Conservation (phyloP, 2,329 filamentous ascomycete species). For the Apiospora marii region DNA sequence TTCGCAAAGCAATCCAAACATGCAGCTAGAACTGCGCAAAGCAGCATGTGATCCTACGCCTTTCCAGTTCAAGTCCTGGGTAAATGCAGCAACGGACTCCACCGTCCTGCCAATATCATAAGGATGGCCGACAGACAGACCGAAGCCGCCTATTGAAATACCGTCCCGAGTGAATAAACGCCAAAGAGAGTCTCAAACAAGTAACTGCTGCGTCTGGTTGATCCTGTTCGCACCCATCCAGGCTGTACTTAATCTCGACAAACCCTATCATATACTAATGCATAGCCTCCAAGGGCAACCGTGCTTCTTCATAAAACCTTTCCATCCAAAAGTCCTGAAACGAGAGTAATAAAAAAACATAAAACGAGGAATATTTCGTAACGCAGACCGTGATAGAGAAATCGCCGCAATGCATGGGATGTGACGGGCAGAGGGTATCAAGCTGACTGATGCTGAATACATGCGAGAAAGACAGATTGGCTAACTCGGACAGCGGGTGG, state of each 20-base stretch:
- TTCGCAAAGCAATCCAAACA: slow-evolving; percentile 16
- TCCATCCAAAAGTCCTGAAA: slow-evolving; percentile 19
- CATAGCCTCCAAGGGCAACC: slow-evolving; percentile 14
- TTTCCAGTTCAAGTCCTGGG: slow-evolving; percentile 15
- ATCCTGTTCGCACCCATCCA: slow-evolving; percentile 19
- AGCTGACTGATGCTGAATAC: slow-evolving; percentile 22
- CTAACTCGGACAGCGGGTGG: slow-evolving; percentile 8
- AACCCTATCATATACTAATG: slow-evolving; percentile 20
- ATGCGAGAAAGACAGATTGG: slow-evolving; percentile 19
- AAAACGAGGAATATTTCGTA: slow-evolving; percentile 21
- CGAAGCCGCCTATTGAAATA: slow-evolving; percentile 3
- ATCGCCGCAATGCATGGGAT: slow-evolving; percentile 21
- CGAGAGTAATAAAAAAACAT: slow-evolving; percentile 22
- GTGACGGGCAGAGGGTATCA: slow-evolving; percentile 23
- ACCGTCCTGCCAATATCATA: slow-evolving; percentile 13
- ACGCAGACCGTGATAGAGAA: slow-evolving; percentile 21
- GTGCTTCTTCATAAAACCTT: slow-evolving; percentile 18
- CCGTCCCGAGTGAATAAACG: slow-evolving; percentile 20
- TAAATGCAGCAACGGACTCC: slow-evolving; percentile 18
- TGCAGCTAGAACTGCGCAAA: slow-evolving; percentile 19
- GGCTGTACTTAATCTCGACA: slow-evolving; percentile 16
- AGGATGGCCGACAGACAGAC: slow-evolving; percentile 5
- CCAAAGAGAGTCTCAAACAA: slow-evolving; percentile 20
- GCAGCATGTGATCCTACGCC: slow-evolving; percentile 19
- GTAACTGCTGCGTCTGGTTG: slow-evolving; percentile 3